Percentiles rank a stretch among this genome's conserved stretches.
Evolutionary conservation across 345 rosid species (phyloP).

Genomic region (Eucalyptus regnans): DNA sequence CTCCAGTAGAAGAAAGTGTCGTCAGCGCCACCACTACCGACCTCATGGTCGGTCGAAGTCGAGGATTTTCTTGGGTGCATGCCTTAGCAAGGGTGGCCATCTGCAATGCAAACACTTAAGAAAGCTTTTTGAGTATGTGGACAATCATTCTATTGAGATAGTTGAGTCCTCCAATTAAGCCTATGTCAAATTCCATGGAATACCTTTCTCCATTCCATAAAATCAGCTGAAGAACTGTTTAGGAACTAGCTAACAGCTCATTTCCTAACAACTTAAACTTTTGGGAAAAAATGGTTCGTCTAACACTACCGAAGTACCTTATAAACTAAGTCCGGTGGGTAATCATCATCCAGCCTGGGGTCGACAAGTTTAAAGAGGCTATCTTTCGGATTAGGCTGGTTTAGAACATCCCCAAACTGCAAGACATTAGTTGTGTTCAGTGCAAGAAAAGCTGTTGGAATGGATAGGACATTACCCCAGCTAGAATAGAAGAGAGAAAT

Average conservation of each 20-base stretch:
- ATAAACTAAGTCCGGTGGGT: constrained; percentile 42
- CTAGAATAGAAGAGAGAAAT: neutral
- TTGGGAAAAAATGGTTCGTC: neutral
- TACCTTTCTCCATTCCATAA: neutral
- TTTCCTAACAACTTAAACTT: neutral
- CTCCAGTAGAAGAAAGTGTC: constrained; percentile 56
- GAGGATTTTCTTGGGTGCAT: constrained; percentile 68
- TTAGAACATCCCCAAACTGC: constrained; percentile 64
- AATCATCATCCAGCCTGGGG: constrained; percentile 56
- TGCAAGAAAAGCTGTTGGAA: neutral
- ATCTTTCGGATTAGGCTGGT: constrained; percentile 35
- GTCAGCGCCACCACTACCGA: constrained; percentile 68
- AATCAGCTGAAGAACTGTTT: neutral
- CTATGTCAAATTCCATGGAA: neutral
- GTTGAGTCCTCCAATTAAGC: neutral
- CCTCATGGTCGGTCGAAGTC: constrained; percentile 64
- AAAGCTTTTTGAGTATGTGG: neutral
- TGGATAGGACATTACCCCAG: neutral
- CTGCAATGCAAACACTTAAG: constrained; percentile 15
- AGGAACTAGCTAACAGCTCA: neutral
- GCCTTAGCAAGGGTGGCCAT: constrained; percentile 75
- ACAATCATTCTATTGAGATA: neutral
- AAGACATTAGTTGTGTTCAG: neutral
- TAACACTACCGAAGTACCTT: constrained; percentile 27
- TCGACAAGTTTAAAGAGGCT: constrained; percentile 45